These are phyloP conservation scores for Phytophthora uliginosa DNA, from an alignment of 352 stramenopile genomes.

Conservation along the genomic window DNA sequence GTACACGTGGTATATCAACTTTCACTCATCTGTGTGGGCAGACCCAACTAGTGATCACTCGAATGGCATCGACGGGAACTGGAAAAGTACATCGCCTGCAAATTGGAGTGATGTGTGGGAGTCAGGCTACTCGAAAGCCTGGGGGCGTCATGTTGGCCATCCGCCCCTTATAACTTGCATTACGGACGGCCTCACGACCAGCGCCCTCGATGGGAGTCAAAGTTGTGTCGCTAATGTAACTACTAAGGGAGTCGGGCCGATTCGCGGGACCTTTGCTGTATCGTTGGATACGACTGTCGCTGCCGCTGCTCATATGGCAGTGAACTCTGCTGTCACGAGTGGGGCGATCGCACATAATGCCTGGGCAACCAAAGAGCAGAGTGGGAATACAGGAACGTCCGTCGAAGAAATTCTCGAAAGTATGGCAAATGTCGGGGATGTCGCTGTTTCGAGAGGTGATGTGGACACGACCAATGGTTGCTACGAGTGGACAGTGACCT, in stretches of 20 bases:
- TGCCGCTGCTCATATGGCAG: slow-evolving; percentile 73
- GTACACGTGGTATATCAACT: slow-evolving; percentile 95
- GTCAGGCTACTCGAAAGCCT: slow-evolving; percentile 95
- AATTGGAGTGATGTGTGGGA: slow-evolving; percentile 94
- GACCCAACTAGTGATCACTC: slow-evolving; percentile 92
- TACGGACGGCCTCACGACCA: slow-evolving; percentile 66
- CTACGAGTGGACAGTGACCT: slow-evolving; percentile 97
- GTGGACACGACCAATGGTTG: slow-evolving; percentile 92
- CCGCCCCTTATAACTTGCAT: slow-evolving; percentile 72
- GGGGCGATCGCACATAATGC: slow-evolving; percentile 94
- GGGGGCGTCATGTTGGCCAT: slow-evolving; percentile 96
- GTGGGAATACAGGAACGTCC: slow-evolving; percentile 92
- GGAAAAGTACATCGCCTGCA: slow-evolving; percentile 79
- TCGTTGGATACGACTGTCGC: slow-evolving; percentile 80
- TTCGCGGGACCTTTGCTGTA: slow-evolving; percentile 94
- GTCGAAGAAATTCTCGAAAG: slow-evolving; percentile 97
- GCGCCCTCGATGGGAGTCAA: slow-evolving; percentile 61
- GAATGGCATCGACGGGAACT: slow-evolving; percentile 91
- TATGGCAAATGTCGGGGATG: slow-evolving; percentile 95
- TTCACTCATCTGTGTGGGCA: slow-evolving; percentile 93
- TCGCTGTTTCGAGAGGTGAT: slow-evolving; percentile 88
- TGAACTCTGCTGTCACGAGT: slow-evolving; percentile 75
- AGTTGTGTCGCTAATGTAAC: slow-evolving; percentile 39
- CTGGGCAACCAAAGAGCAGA: slow-evolving; percentile 86
- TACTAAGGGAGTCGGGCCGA: slow-evolving; percentile 73